phyloP scores from a whole-genome alignment of 352 stramenopile genomes.

The Pythium periplocum region DNA sequence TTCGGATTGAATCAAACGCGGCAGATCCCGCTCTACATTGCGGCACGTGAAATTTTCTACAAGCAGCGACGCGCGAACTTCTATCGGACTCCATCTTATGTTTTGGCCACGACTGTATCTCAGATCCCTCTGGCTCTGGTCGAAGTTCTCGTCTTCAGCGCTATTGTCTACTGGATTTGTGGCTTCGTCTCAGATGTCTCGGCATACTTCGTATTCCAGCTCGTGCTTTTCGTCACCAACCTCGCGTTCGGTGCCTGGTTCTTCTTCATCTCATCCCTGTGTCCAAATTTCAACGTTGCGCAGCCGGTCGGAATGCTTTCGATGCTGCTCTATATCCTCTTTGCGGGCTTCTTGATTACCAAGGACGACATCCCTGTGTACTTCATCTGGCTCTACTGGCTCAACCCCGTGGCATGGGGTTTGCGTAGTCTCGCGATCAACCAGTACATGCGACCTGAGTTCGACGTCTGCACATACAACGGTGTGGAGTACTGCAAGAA shows the following conservation, averaged over 20 bases:
- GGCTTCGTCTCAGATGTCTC: constrained; percentile 32
- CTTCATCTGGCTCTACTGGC: constrained; percentile 38
- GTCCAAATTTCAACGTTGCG: constrained; percentile 18
- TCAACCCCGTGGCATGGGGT: constrained; percentile 39
- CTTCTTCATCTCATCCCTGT: constrained; percentile 19
- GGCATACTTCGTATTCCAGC: constrained; percentile 51
- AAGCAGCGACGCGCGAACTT: constrained; percentile 69
- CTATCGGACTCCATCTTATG: constrained; percentile 60
- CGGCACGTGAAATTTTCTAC: constrained; percentile 50
- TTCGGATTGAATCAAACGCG: constrained; percentile 44
- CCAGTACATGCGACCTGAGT: constrained; percentile 16
- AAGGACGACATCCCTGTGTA: constrained; percentile 26
- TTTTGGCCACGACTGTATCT: constrained; percentile 31
- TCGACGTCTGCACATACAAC: constrained; percentile 14
- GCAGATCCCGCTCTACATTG: constrained; percentile 55
- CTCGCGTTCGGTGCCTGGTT: constrained; percentile 24
- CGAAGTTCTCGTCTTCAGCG: constrained; percentile 32
- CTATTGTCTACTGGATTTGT: constrained; percentile 43
- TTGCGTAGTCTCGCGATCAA: constrained; percentile 19
- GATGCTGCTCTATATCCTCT: constrained; percentile 26
- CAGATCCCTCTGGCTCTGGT: constrained; percentile 34
- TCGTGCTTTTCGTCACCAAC: constrained; percentile 48
- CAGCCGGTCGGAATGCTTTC: constrained; percentile 18
- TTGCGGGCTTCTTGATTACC: constrained; percentile 29
- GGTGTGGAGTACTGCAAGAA: constrained; percentile 22